Evolutionary conservation across 768 basidiomycete genomes (phyloP), one percentile per base, ranked within the genome.

Genomic region (Amanita phalloides): DNA sequence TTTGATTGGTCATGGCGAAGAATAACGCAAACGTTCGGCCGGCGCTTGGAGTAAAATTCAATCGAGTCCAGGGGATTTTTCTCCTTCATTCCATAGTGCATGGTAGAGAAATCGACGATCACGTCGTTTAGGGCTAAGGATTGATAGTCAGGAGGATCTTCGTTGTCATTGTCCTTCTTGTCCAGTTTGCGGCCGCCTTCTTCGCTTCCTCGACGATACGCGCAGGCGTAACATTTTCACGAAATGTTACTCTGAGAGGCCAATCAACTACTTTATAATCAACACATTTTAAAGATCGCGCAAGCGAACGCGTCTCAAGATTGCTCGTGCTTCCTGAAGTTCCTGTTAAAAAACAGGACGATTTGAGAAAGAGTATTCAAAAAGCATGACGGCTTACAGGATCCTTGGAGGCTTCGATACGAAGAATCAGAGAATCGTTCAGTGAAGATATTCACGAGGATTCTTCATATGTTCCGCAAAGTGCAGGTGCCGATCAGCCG

Each of bases 21-120:
- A 28, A 37, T 42, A 10, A 48, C 10, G 63, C 73, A 53, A 58
- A 89, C 86, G 52, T 81, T 64, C 0, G 77, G 78, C 14, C 75
- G 70, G 11, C 71, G 67, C 63, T 90, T 90, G 0, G 81, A 78
- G 58, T 89, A 90, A 60, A 90, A 92, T 60, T 73, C 78, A 49
- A 89, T 77, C 13, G 66, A 72, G 42, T 83, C 75, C 43, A 90
- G 60, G 1, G 90, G 90, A 57, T 86, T 87, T 55, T 69, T 63
- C 41, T 79, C 77, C 56, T 76, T 70, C 79, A 84, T 86, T 3
- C 89, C 90, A 58, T 86, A 84, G 60, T 91, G 90, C 73, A 90
- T 72, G n/a, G 62, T 58, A 1, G 79, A 64, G 11, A 81, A 68
- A 46, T 82, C 76, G 20, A 91, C 84, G 37, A 84, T 76, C 28